Evolutionary conservation across 805 yeast species (phyloP).

Genomic region (Wickerhamomyces rabaulensis): DNA sequence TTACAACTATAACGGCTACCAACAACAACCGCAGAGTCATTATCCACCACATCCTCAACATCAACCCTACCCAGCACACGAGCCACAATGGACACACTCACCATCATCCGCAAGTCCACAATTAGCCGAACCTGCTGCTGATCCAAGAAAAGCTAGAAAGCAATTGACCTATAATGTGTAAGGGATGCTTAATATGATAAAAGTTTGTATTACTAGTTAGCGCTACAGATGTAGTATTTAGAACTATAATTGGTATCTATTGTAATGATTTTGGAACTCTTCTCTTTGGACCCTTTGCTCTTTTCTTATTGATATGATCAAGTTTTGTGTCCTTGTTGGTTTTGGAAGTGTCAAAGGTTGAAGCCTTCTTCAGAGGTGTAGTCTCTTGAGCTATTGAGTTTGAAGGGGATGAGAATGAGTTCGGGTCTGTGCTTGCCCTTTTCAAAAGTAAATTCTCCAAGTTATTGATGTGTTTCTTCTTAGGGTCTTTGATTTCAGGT

Average conservation of each 20-base stretch:
- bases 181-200: slow-evolving; percentile 1
- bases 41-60: not conserved
- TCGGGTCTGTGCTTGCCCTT: slow-evolving; percentile 17
- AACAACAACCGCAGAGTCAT: not conserved
- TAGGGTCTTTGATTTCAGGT: not conserved
- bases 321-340: slow-evolving; percentile 6
- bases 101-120: not conserved
- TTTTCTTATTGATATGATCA: slow-evolving; percentile 26
- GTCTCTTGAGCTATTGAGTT: not conserved
- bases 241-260: not conserved
- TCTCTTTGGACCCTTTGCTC: slow-evolving; percentile 33
- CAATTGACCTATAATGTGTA: not conserved
- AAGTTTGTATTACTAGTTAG: not conserved
- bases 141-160: not conserved
- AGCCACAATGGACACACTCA: not conserved
- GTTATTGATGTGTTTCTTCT: not conserved
- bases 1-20: not conserved
- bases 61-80: not conserved
- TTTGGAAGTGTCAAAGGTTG: slow-evolving; percentile 17
- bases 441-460: slow-evolving; percentile 35
- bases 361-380: slow-evolving; percentile 12
- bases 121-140: not conserved
- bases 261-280: slow-evolving; percentile 25
- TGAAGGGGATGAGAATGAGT: slow-evolving; percentile 2
- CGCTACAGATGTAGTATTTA: not conserved